These are phyloP conservation scores for Ascosphaera acerosa DNA, from an alignment of 2,329 filamentous ascomycete genomes.

Conservation along the genomic window DNA sequence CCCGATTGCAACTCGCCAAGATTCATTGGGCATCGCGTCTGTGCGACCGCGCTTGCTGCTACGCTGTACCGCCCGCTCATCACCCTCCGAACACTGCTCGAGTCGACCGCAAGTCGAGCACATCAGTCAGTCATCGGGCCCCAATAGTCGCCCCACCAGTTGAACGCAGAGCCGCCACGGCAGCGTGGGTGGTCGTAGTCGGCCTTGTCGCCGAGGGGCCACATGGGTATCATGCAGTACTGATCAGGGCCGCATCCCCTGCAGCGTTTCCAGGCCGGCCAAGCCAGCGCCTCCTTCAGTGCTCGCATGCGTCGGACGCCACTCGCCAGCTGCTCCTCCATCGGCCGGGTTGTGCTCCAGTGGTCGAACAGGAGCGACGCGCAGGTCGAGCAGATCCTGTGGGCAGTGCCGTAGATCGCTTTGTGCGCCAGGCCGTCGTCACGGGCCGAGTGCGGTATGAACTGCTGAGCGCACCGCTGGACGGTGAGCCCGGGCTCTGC, in stretches of 20 bases:
- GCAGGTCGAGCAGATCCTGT: slow-evolving; percentile 12
- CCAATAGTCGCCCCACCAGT: background rate
- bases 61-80: no score
- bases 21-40: no score
- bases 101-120: no score
- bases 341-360: no score
- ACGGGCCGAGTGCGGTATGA: slow-evolving; percentile 9
- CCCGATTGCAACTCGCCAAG: no score
- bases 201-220: slow-evolving; percentile 30
- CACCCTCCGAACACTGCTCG: no score
- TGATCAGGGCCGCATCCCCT: slow-evolving; percentile 27
- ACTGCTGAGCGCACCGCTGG: slow-evolving; percentile 13
- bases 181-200: slow-evolving; percentile 29
- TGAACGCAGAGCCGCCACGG: slow-evolving; percentile 8
- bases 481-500: slow-evolving; percentile 8
- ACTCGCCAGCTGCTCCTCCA: slow-evolving; percentile 6
- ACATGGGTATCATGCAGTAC: slow-evolving; percentile 37
- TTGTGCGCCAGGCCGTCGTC: slow-evolving; percentile 7
- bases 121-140: background rate
- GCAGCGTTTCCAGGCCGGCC: slow-evolving; percentile 35
- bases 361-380: no score
- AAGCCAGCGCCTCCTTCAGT: slow-evolving; percentile 27
- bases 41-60: no score
- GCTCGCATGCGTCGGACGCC: slow-evolving; percentile 13
- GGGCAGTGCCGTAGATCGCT: slow-evolving; percentile 11